phyloP scores from a whole-genome alignment of 441 rosid species.

The Sinapis alba region DNA sequence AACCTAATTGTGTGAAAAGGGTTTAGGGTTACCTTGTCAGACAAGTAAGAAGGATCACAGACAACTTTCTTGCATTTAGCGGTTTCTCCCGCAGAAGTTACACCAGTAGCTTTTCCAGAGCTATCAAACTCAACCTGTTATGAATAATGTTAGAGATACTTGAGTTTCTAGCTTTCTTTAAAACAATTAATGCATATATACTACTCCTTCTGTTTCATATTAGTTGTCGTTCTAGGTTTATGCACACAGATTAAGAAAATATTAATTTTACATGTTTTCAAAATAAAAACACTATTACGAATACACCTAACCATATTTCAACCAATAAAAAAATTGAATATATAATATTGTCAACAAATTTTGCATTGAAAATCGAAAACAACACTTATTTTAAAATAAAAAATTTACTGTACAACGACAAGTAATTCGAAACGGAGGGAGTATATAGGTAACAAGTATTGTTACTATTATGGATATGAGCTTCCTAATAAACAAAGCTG shows the following conservation, averaged over 20 bases:
- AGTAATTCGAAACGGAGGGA: no score
- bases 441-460: neutral
- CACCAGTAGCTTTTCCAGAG: slow-evolving; percentile 64
- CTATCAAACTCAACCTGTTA: slow-evolving; percentile 65
- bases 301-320: no score
- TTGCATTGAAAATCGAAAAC: no score
- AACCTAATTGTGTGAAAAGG: neutral
- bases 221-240: no score
- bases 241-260: no score
- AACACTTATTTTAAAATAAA: no score
- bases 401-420: no score
- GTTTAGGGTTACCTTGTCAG: slow-evolving; percentile 52
- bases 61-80: slow-evolving; percentile 79
- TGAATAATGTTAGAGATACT: neutral
- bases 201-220: no score
- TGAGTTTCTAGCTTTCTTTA: neutral
- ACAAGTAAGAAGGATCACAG: slow-evolving; percentile 71
- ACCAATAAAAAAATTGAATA: no score
- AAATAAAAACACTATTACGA: no score
- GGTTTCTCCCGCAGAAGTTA: slow-evolving; percentile 72
- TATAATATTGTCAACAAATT: no score
- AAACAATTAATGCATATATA: neutral
- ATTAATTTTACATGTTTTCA: no score
- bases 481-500: neutral
- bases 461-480: neutral